Conservation (phyloP, 768 basidiomycete species). For the Pilatotrama ljubarskyi region DNA sequence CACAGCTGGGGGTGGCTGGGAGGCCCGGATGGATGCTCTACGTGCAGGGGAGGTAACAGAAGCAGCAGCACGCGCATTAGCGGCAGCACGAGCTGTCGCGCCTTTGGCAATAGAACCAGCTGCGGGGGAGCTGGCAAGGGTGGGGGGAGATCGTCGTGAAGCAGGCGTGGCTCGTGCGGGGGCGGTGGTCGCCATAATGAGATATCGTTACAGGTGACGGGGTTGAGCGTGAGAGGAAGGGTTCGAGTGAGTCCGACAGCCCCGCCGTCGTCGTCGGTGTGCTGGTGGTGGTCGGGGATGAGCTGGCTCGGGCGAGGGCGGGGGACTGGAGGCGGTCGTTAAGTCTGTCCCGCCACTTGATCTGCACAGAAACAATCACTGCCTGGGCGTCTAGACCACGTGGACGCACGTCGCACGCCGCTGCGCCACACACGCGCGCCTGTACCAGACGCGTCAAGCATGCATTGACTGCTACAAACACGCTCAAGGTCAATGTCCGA, state of each 20-base stretch:
- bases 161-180: constrained; percentile 46
- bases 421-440: constrained; percentile 16
- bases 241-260: constrained; percentile 11
- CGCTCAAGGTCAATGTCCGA: constrained; percentile 17
- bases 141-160: constrained; percentile 45
- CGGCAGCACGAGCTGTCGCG: constrained; percentile 66
- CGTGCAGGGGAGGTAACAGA: constrained; percentile 53
- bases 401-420: constrained; percentile 8
- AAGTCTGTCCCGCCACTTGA: constrained; percentile 15
- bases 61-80: constrained; percentile 54
- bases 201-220: constrained; percentile 17
- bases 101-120: constrained; percentile 48
- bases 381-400: constrained; percentile 18
- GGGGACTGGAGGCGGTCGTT: constrained; percentile 16
- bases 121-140: constrained; percentile 45
- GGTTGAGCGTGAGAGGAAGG: constrained; percentile 6
- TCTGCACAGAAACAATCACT: constrained; percentile 22
- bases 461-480: no score
- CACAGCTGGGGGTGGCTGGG: constrained; percentile 41
- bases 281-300: background rate
- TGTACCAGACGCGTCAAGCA: background rate
- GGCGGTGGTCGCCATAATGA: constrained; percentile 47
- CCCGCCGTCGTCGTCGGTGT: constrained; percentile 5
- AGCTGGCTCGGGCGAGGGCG: constrained; percentile 16
- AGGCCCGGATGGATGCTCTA: constrained; percentile 49